Conservation (phyloP, 495 filamentous ascomycete genomes). For the Gamarada debralockiae region DNA sequence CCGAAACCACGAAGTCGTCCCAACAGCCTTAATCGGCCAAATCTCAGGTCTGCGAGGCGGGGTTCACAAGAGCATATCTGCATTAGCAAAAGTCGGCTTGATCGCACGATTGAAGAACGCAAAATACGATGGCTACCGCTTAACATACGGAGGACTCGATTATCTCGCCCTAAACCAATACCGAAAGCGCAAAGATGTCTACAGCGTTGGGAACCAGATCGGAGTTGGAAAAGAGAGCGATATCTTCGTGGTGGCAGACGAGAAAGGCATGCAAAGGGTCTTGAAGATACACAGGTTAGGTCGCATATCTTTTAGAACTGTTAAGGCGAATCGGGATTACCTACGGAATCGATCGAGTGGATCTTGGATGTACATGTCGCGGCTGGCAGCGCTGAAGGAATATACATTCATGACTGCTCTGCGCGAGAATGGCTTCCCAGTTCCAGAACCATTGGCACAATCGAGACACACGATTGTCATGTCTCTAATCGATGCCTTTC, state of each 20-base stretch:
- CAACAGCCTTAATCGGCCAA: conserved; percentile 81
- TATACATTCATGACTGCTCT: conserved; percentile 90
- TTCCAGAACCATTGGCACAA: conserved; percentile 82
- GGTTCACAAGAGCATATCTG: conserved; percentile 84
- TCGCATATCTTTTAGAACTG: conserved; percentile 92
- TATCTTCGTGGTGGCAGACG: conserved; percentile 84
- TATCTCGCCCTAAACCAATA: conserved; percentile 92
- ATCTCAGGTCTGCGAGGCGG: conserved; percentile 78
- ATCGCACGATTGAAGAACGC: conserved; percentile 93
- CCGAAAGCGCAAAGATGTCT: conserved; percentile 70
- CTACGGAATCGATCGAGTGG: conserved; percentile 72
- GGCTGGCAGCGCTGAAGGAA: conserved; percentile 88
- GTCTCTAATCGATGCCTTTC: conserved; percentile 83
- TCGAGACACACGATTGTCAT: conserved; percentile 95
- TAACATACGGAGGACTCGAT: conserved; percentile 95
- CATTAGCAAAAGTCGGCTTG: conserved; percentile 85
- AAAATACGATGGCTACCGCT: conserved; percentile 95
- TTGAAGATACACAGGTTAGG: conserved; percentile 94
- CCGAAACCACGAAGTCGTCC: conserved; percentile 95
- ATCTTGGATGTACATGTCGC: conserved; percentile 97
- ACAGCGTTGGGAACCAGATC: conserved; percentile 91
- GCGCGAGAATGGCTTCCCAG: conserved; percentile 74
- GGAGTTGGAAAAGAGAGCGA: conserved; percentile 97
- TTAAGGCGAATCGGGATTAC: conserved; percentile 95
- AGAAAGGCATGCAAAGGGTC: conserved; percentile 59